Evolutionary conservation across 148 eudicot genomes (phyloP).

Genomic region (Amaranthus palmeri): DNA sequence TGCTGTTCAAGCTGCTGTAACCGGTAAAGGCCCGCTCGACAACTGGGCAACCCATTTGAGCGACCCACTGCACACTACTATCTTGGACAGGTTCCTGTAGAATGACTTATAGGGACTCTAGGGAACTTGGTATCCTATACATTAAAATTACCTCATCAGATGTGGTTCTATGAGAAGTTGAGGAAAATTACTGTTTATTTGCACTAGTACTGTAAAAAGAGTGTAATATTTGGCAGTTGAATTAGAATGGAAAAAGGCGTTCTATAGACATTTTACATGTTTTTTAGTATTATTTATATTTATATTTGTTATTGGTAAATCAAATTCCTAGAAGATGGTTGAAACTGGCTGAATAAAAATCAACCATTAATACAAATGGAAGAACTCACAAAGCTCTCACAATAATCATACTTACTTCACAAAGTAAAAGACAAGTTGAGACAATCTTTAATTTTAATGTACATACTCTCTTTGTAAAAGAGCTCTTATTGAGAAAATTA

Average conservation of each 20-base stretch:
- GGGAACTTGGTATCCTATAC: background rate
- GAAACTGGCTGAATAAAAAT: background rate
- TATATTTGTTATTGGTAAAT: background rate
- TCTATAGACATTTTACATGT: background rate
- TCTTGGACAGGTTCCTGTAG: slow-evolving; percentile 69
- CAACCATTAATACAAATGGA: no score
- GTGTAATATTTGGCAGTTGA: slow-evolving; percentile 15
- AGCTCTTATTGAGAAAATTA: no score
- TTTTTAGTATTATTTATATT: no score
- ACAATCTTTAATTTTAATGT: no score
- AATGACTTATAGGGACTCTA: background rate
- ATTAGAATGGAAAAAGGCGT: slow-evolving; percentile 12
- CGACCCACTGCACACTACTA: slow-evolving; percentile 97
- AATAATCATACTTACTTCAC: no score
- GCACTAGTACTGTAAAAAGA: slow-evolving; percentile 20
- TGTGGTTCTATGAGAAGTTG: background rate
- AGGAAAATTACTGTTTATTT: background rate
- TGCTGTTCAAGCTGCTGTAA: slow-evolving; percentile 92
- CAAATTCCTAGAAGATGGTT: background rate
- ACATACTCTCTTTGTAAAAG: no score
- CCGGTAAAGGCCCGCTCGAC: slow-evolving; percentile 96
- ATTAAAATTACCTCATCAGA: slow-evolving; percentile 1
- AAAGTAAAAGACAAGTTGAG: no score
- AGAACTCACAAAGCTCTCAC: no score
- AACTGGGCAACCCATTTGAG: slow-evolving; percentile 99